Base-by-base conservation (phyloP, 257 asterid genomes). In the Petunia axillaris region DNA sequence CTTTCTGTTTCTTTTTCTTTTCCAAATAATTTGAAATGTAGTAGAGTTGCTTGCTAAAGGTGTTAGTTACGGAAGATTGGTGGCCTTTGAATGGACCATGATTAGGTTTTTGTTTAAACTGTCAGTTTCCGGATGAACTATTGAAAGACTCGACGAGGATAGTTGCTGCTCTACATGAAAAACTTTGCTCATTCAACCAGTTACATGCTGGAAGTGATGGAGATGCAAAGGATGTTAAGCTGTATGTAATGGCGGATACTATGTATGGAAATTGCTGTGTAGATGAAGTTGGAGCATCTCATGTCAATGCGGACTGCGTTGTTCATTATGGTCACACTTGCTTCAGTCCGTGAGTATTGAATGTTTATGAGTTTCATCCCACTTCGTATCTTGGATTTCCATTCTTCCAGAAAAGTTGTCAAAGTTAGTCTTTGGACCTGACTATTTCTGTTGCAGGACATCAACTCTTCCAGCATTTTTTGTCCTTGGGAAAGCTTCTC, bases 261-360 rank as follows among this genome's bases (percentile, higher is more conserved):
- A 88, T 97, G 65, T 95, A 92, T 55, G 98, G 97, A 6, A 93
- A 95, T 88, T 95, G 98, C 85, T 95, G 99, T 59, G 93, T 93
- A 1, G 99, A 95, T 80, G 99, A 95, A 87, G 98, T 95, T 53
- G 99, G 97, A 25, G 99, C 99, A 50, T 89, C 99, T 79, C 99
- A 95, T 79, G 93, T 89, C 40, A 90, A 85, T 79, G 97, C 97
- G 1, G 86, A 91, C 14, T 90, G 95, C 25, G 93, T 93, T 68
- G 59, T 93, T 82, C 98, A 93, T 87, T 93, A 88, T 64, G 98
- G 98, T 38, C 98, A 84, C 80, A 90, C 97, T 36, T 95, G 99
- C 92, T 96, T 95, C 86, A 95, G 99, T 92, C 91, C 90, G 99
- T 95, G 83, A 93, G 98, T 83, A 62, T 38, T 78, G 75, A 52